Percentiles rank a stretch among this genome's conserved stretches.
Evolutionary conservation across 306 rosid genomes (phyloP).

Genomic region (Begonia fuchsioides): DNA sequence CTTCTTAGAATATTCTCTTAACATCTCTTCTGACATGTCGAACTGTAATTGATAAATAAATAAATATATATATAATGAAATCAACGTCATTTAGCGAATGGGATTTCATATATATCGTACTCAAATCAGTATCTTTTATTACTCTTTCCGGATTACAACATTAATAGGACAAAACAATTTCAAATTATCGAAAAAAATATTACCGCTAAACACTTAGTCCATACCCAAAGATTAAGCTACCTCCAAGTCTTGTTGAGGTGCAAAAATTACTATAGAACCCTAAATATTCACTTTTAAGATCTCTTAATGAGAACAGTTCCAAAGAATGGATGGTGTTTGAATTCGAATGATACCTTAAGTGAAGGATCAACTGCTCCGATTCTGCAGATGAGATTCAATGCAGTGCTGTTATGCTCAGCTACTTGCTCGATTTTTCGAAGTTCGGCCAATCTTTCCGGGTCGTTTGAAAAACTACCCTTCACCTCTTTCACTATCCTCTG

Average conservation of each 20-base stretch:
- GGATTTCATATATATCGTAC: too few species aligned
- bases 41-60: too few species aligned
- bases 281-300: conserved; percentile 28
- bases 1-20: too few species aligned
- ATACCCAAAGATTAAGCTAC: too few species aligned
- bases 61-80: too few species aligned
- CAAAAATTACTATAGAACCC: conserved; percentile 38
- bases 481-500: conserved; percentile 73
- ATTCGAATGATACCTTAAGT: conserved; percentile 61
- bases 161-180: not conserved
- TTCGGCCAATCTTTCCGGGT: conserved; percentile 64
- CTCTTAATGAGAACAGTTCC: conserved; percentile 81
- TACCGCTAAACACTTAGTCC: not conserved
- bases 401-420: conserved; percentile 86
- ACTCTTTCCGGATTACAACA: not conserved
- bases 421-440: conserved; percentile 73
- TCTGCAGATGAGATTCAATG: conserved; percentile 51
- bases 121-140: not conserved
- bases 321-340: conserved; percentile 72
- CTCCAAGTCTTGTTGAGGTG: not conserved
- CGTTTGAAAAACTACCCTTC: conserved; percentile 51
- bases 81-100: too few species aligned
- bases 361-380: conserved; percentile 57
- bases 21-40: too few species aligned
- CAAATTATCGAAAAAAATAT: not conserved